Conservation (phyloP, 2,329 filamentous ascomycete genomes). For the Fusarium pilosicola region DNA sequence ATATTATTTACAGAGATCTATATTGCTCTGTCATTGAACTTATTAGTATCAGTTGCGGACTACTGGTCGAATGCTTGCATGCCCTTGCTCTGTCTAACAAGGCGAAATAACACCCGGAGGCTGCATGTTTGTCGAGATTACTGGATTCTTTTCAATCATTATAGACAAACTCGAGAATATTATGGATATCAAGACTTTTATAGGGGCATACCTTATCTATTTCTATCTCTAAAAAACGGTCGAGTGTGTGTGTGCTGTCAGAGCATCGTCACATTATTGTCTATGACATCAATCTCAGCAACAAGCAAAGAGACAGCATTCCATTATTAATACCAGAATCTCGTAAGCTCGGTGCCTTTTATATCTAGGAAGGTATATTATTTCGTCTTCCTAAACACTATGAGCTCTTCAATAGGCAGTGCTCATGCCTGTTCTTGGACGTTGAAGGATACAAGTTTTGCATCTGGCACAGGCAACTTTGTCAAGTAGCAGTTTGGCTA, state of each 20-base stretch:
- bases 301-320: not conserved
- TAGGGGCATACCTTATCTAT: not conserved
- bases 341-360: not conserved
- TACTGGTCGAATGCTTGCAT: not conserved
- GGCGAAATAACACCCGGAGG: slow-evolving; percentile 5
- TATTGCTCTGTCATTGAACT: not conserved
- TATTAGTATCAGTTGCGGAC: not conserved
- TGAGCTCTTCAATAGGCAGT: not conserved
- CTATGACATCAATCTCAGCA: slow-evolving; percentile 10
- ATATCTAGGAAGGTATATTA: not conserved
- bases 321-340: not conserved
- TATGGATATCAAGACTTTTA: not conserved
- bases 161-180: no score
- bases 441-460: not conserved
- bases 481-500: not conserved
- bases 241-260: slow-evolving; percentile 9
- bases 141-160: not conserved
- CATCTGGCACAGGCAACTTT: not conserved
- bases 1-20: slow-evolving; percentile 23
- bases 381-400: not conserved
- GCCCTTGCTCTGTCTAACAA: slow-evolving; percentile 12
- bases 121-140: not conserved
- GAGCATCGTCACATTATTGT: slow-evolving; percentile 6
- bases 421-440: not conserved
- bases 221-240: not conserved